Evolutionary conservation across 306 rosid species (phyloP).

Genomic region (Sindora glabra): DNA sequence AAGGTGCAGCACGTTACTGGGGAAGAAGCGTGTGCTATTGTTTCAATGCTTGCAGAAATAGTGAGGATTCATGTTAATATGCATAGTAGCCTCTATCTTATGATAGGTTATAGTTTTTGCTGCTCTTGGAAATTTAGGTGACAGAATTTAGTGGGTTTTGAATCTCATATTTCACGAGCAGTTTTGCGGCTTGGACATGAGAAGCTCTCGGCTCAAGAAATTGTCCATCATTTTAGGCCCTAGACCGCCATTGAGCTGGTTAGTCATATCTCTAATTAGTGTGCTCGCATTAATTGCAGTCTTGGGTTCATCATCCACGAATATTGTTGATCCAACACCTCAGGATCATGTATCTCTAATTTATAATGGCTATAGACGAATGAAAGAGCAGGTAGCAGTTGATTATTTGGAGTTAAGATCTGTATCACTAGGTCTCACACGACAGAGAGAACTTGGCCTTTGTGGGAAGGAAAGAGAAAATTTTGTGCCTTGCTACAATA

Average conservation of each 20-base stretch:
- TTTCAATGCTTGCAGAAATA: slow-evolving; percentile 44
- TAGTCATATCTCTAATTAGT: slow-evolving; percentile 57
- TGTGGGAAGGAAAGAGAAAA: slow-evolving; percentile 82
- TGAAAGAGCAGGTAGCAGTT: slow-evolving; percentile 76
- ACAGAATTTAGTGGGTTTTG: slow-evolving; percentile 25
- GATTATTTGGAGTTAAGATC: slow-evolving; percentile 75
- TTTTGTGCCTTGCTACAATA: slow-evolving; percentile 81
- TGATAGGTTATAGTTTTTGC: slow-evolving; percentile 37
- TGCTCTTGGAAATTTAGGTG: slow-evolving; percentile 41
- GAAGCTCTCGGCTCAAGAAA: slow-evolving; percentile 81
- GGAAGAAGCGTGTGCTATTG: slow-evolving; percentile 28
- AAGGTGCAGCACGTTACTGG: slow-evolving; percentile 19
- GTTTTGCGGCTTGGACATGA: slow-evolving; percentile 64
- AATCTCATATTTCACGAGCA: slow-evolving; percentile 16
- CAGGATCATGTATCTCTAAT: slow-evolving; percentile 38
- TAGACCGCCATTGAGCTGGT: slow-evolving; percentile 70
- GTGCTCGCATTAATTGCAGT: slow-evolving; percentile 62
- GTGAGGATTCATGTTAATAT: slow-evolving; percentile 29
- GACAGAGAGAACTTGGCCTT: slow-evolving; percentile 56
- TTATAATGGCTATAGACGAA: slow-evolving; percentile 74
- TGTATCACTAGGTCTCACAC: slow-evolving; percentile 29
- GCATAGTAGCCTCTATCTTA: slow-evolving; percentile 26
- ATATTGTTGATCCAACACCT: slow-evolving; percentile 38
- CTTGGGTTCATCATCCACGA: slow-evolving; percentile 63
- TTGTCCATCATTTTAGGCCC: slow-evolving; percentile 50